Percentiles rank a stretch among this genome's conserved stretches.
Conservation (phyloP, 2,329 filamentous ascomycete species). For the Exophiala sideris region DNA sequence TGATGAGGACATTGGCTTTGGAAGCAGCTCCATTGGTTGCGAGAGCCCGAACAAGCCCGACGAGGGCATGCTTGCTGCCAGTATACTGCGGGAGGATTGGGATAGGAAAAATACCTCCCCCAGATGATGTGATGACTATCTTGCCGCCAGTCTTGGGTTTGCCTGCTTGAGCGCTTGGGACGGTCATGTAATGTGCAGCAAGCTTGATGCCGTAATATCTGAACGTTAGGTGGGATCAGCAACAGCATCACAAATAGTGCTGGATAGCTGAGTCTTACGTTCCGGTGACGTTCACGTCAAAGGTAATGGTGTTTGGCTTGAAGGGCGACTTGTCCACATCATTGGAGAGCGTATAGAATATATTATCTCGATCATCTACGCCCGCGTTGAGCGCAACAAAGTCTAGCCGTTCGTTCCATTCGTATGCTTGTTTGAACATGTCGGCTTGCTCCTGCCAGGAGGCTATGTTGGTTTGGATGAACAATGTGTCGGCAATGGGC, state of each 20-base stretch:
- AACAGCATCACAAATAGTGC: background rate
- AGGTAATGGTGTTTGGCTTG: conserved; percentile 6
- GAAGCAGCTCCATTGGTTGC: background rate
- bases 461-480: conserved; percentile 9
- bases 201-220: conserved; percentile 45
- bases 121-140: conserved; percentile 46
- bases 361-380: conserved; percentile 14
- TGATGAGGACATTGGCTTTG: conserved; percentile 30
- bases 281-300: conserved; percentile 7
- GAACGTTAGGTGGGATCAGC: background rate
- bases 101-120: conserved; percentile 42
- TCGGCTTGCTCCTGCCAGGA: conserved; percentile 12
- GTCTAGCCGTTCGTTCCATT: conserved; percentile 9
- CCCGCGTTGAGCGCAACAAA: conserved; percentile 16
- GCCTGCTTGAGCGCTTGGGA: conserved; percentile 38
- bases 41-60: conserved; percentile 39
- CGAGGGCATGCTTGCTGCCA: conserved; percentile 52
- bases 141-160: conserved; percentile 38
- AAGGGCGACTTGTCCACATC: conserved; percentile 7
- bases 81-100: conserved; percentile 39
- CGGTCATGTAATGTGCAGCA: conserved; percentile 52
- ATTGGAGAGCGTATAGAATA: conserved; percentile 11
- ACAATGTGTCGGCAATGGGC: background rate
- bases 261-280: background rate
- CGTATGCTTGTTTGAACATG: conserved; percentile 13